phyloP scores from a whole-genome alignment of 2,329 filamentous ascomycete species.

The Xylaria sp. region DNA sequence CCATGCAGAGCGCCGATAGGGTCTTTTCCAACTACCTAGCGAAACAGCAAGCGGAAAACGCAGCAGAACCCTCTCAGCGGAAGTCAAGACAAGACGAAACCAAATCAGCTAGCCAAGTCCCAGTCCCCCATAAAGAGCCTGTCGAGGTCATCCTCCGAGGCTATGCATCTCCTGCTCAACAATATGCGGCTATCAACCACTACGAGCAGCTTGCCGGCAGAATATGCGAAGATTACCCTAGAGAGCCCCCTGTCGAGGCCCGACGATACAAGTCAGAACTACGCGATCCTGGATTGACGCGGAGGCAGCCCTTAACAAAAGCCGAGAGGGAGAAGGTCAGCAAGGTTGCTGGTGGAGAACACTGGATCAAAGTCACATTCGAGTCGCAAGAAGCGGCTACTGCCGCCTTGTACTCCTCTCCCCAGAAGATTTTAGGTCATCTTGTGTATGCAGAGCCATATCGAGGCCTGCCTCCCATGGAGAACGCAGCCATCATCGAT shows the following conservation, averaged over 20 bases:
- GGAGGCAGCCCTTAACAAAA: conserved; percentile 71
- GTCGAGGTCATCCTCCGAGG: conserved; percentile 88
- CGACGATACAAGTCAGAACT: conserved; percentile 79
- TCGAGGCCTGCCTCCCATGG: conserved; percentile 69
- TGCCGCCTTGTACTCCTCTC: conserved; percentile 74
- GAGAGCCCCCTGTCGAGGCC: conserved; percentile 79
- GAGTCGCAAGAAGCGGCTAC: conserved; percentile 79
- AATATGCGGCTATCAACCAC: conserved; percentile 89
- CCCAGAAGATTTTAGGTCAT: conserved; percentile 76
- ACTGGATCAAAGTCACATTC: conserved; percentile 93
- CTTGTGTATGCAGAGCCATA: conserved; percentile 78
- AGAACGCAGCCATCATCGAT: conserved; percentile 72
- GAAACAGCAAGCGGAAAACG: conserved; percentile 54
- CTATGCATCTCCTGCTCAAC: conserved; percentile 71
- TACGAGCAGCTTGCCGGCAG: conserved; percentile 87
- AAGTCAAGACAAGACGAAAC: conserved; percentile 56
- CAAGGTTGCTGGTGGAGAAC: conserved; percentile 81
- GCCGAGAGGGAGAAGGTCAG: conserved; percentile 84
- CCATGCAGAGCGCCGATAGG: conserved; percentile 69
- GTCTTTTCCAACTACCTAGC: conserved; percentile 70
- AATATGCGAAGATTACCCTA: conserved; percentile 93
- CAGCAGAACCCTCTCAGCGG: conserved; percentile 46
- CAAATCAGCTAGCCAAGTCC: conserved; percentile 43
- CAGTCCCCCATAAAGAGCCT: conserved; percentile 55
- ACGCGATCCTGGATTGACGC: conserved; percentile 76